Percentiles rank a stretch among this genome's conserved stretches.
Conservation (phyloP, 768 basidiomycete species). For the Pisolithus marmoratus region DNA sequence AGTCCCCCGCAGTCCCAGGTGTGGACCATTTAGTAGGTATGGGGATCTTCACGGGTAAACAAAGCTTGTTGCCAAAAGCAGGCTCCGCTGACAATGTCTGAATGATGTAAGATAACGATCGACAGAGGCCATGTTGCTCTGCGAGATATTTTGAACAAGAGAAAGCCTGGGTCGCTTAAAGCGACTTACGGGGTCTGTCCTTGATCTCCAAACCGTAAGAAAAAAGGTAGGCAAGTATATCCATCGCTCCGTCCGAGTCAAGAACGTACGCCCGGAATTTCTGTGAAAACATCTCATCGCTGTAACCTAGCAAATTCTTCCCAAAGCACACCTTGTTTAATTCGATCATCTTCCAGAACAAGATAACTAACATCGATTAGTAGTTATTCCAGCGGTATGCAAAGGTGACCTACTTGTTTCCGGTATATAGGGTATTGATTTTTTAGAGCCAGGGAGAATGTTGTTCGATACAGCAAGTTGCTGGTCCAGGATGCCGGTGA, state of each 20-base stretch:
- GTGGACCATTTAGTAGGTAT: conserved; percentile 75
- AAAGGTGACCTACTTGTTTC: conserved; percentile 60
- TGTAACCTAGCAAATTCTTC: not conserved
- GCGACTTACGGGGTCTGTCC: conserved; percentile 78
- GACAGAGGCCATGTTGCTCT: conserved; percentile 91
- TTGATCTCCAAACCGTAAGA: conserved; percentile 85
- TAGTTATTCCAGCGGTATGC: not conserved
- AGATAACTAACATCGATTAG: conserved; percentile 45
- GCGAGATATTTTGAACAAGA: conserved; percentile 6
- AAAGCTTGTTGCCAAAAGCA: conserved; percentile 66
- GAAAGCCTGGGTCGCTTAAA: conserved; percentile 1
- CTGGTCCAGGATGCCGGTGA: conserved; percentile 62
- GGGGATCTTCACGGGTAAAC: conserved; percentile 55
- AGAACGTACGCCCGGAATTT: conserved; percentile 84
- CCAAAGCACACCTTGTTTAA: conserved; percentile 69
- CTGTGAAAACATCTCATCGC: conserved; percentile 34
- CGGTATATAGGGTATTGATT: conserved; percentile 73
- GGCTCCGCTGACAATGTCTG: conserved; percentile 87
- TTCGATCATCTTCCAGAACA: conserved; percentile 91
- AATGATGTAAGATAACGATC: conserved; percentile 85
- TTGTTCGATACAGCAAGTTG: conserved; percentile 71
- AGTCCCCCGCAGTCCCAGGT: conserved; percentile 74
- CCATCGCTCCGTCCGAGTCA: conserved; percentile 73
- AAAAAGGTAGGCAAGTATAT: conserved; percentile 72
- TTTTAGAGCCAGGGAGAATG: conserved; percentile 80